These are phyloP conservation scores for Isatis tinctoria DNA, from an alignment of 345 rosid genomes.

Conservation along the genomic window DNA sequence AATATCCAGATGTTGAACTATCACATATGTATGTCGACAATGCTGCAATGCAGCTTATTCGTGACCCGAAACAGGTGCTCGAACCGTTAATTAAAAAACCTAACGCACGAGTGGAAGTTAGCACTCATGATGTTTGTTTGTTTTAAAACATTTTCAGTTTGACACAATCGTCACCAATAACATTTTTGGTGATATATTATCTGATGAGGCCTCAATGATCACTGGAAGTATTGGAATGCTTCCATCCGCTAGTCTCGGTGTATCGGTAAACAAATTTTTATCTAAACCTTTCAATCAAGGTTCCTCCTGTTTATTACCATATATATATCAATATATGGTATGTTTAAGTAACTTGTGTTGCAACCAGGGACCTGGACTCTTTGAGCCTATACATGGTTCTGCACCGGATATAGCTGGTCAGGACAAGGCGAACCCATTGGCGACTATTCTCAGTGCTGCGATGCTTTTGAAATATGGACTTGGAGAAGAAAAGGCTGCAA, in stretches of 20 bases:
- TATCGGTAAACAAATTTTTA: background rate
- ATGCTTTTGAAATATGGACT: constrained; percentile 94
- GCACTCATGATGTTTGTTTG: background rate
- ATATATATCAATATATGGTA: background rate
- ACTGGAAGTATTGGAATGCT: constrained; percentile 99
- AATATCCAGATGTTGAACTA: constrained; percentile 89
- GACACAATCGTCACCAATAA: constrained; percentile 96
- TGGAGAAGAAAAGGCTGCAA: constrained; percentile 83
- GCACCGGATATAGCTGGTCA: constrained; percentile 98
- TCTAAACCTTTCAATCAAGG: background rate
- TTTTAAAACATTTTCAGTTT: constrained; percentile 53
- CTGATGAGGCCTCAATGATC: constrained; percentile 97
- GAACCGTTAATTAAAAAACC: constrained; percentile 1
- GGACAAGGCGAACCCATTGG: constrained; percentile 97
- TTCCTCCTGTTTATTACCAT: background rate
- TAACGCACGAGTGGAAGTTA: background rate
- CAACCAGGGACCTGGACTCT: constrained; percentile 83
- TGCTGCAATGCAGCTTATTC: constrained; percentile 96
- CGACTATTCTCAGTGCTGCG: constrained; percentile 91
- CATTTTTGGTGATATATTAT: constrained; percentile 94
- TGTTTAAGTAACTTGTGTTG: constrained; percentile 9
- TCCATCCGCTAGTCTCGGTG: constrained; percentile 96
- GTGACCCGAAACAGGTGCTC: constrained; percentile 94
- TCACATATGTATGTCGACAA: constrained; percentile 97
- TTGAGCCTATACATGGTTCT: constrained; percentile 96